Conservation (phyloP, 1,284 basidiomycete genomes). For the Malassezia obtusa region DNA sequence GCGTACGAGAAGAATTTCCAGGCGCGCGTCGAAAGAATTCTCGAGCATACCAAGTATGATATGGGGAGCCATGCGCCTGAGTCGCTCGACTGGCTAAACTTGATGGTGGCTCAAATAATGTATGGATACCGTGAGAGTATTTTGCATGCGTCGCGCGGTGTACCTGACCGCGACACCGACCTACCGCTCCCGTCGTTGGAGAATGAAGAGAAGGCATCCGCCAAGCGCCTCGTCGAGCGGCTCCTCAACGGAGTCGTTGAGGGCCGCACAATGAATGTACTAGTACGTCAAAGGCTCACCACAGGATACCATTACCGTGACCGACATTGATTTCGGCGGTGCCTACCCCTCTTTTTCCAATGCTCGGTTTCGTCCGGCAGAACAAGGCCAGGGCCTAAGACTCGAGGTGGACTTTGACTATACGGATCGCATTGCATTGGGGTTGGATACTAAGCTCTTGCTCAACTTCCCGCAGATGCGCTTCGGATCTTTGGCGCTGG, state of each 20-base stretch:
- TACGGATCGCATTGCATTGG: constrained; percentile 52
- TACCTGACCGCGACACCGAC: not conserved
- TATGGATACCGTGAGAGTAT: constrained; percentile 41
- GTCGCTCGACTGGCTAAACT: constrained; percentile 55
- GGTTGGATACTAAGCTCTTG: constrained; percentile 54
- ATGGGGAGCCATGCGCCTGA: constrained; percentile 53
- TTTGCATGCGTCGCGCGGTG: not conserved
- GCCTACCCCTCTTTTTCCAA: constrained; percentile 53
- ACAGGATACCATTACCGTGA: constrained; percentile 54
- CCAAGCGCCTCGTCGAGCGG: constrained; percentile 34
- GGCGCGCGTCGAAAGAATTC: constrained; percentile 48
- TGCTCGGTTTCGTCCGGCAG: constrained; percentile 54
- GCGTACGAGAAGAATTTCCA: constrained; percentile 37
- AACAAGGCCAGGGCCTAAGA: constrained; percentile 52
- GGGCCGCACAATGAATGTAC: constrained; percentile 5
- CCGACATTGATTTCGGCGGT: constrained; percentile 53
- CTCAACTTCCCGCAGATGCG: constrained; percentile 55
- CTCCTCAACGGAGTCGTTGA: constrained; percentile 27
- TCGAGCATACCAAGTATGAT: constrained; percentile 53
- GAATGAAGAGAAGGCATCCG: constrained; percentile 8
- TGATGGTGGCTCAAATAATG: constrained; percentile 53
- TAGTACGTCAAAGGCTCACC: constrained; percentile 17
- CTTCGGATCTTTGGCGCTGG: constrained; percentile 55
- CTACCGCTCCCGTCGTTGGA: constrained; percentile 2
- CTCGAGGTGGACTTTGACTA: constrained; percentile 56